Evolutionary conservation across 768 basidiomycete genomes (phyloP), one percentile per base, ranked within the genome.

Genomic region (Trametes maxima): DNA sequence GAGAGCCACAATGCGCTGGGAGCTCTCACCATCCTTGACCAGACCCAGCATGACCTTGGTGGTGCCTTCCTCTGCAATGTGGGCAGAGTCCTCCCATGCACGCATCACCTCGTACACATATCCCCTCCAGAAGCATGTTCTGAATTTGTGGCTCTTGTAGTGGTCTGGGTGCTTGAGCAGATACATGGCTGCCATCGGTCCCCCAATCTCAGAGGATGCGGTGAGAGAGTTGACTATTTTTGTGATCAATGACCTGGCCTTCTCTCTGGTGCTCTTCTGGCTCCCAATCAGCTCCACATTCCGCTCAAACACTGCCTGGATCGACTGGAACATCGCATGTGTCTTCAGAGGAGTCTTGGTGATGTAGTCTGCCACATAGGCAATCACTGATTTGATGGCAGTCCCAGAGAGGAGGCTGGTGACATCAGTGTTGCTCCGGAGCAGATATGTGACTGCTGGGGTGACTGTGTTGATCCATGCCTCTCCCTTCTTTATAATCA

Each of bases 121-220:
- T 6, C 45, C 42, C n/a, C 25, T 21, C 60, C 54, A 65, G 47
- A 42, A 65, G 46, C 58, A 51, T 28, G 43, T 7, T 21, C 50
- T 39, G 43, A 67, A 67, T 17, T 47, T 50, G 28, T 67, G 39
- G 21, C 42, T 28, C 1, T 59, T 67, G 43, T 67, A 67, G 53
- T 64, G 66, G 45, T 67, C 66, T 7, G 59, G 59, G 33, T 57
- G 56, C 14, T 56, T 59, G 5, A 64, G 51, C 12, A 67, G 35
- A 42, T 67, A 53, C 54, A 45, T 55, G 21, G 58, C 60, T 36
- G 58, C 52, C 62, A 67, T 67, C 7, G 62, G 65, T 10, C 57
- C 62, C 4, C 62, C 59, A 36, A 59, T 59, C 39, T 66, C 57
- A 43, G 25, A 33, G 12, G n/a, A 13, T 5, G 52, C 51, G 11